Conservation (phyloP, 1,284 basidiomycete genomes). For the Ustilago trichophora region DNA sequence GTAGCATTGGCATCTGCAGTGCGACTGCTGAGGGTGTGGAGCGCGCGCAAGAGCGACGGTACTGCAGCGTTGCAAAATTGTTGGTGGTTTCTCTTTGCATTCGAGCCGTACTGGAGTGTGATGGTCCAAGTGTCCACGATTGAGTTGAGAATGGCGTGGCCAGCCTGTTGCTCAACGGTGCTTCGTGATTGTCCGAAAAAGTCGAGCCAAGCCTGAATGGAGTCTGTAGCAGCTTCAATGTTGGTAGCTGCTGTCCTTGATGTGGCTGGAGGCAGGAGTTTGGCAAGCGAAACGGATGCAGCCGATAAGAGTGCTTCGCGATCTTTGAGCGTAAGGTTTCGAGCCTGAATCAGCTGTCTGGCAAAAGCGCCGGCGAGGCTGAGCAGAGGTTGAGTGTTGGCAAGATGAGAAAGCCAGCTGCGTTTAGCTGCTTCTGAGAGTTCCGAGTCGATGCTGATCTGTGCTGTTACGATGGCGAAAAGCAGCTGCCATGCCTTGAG, state of each 20-base stretch:
- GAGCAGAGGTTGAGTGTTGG: slow-evolving; percentile 36
- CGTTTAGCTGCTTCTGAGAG: slow-evolving; percentile 33
- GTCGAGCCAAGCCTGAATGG: slow-evolving; percentile 43
- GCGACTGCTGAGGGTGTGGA: slow-evolving; percentile 7
- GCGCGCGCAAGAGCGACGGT: slow-evolving; percentile 16
- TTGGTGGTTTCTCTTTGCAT: slow-evolving; percentile 52
- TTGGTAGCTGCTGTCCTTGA: slow-evolving; percentile 48
- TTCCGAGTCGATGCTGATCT: slow-evolving; percentile 7
- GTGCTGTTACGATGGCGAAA: slow-evolving; percentile 11
- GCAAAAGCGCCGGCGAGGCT: slow-evolving; percentile 27
- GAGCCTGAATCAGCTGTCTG: slow-evolving; percentile 3
- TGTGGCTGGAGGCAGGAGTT: slow-evolving; percentile 33
- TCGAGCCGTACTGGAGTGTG: slow-evolving; percentile 45
- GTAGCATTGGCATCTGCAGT: not conserved
- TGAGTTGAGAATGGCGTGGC: slow-evolving; percentile 8
- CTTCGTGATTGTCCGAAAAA: slow-evolving; percentile 14
- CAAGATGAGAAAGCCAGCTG: slow-evolving; percentile 41
- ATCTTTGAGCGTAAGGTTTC: not conserved
- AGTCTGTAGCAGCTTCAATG: slow-evolving; percentile 48
- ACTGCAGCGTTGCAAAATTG: slow-evolving; percentile 35
- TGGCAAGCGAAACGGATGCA: slow-evolving; percentile 5
- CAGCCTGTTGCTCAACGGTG: slow-evolving; percentile 1
- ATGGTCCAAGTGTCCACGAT: slow-evolving; percentile 34
- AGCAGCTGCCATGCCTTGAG: slow-evolving; percentile 47
- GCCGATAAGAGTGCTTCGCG: slow-evolving; percentile 2